Evolutionary conservation across 805 yeast species (phyloP).

Genomic region (Candida ascalaphidarum): DNA sequence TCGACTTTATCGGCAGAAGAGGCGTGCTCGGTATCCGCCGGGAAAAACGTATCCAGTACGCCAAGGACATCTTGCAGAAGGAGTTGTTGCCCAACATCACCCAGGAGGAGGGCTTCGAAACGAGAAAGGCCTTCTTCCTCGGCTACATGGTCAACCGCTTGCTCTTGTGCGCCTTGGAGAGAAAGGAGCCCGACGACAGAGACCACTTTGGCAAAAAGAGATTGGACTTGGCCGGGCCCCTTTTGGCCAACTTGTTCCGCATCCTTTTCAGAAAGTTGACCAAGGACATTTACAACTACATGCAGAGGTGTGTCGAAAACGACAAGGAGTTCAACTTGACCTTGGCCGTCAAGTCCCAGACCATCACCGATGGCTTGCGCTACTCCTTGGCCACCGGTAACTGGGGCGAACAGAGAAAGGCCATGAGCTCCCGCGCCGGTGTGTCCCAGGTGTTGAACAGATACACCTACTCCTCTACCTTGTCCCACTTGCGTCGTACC

Average conservation of each 20-base stretch:
- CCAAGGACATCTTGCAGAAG: slow-evolving; percentile 91
- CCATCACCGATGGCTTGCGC: slow-evolving; percentile 94
- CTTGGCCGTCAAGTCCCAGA: slow-evolving; percentile 92
- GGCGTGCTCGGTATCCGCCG: slow-evolving; percentile 93
- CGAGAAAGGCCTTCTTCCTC: slow-evolving; percentile 92
- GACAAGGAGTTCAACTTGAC: slow-evolving; percentile 95
- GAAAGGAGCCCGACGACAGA: slow-evolving; percentile 98
- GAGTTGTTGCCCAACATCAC: slow-evolving; percentile 96
- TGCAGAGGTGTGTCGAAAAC: slow-evolving; percentile 98
- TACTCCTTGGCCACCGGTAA: slow-evolving; percentile 98
- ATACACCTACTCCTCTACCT: slow-evolving; percentile 96
- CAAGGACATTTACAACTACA: slow-evolving; percentile 93
- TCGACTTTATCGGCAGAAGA: slow-evolving; percentile 97
- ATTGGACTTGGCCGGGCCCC: slow-evolving; percentile 96
- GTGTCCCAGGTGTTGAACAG: slow-evolving; percentile 97
- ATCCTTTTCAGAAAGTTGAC: slow-evolving; percentile 89
- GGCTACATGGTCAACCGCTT: slow-evolving; percentile 98
- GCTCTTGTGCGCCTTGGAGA: slow-evolving; percentile 89
- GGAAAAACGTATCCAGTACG: slow-evolving; percentile 97
- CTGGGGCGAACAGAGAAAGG: slow-evolving; percentile 99
- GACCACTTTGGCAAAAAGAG: slow-evolving; percentile 99
- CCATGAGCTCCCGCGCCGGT: slow-evolving; percentile 98
- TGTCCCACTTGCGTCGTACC: slow-evolving; percentile 97
- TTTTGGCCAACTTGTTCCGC: slow-evolving; percentile 91
- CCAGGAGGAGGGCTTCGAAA: slow-evolving; percentile 93